Evolutionary conservation across 768 basidiomycete genomes (phyloP), one percentile per base, ranked within the genome.

Genomic region (Thelephora aurantiotincta): DNA sequence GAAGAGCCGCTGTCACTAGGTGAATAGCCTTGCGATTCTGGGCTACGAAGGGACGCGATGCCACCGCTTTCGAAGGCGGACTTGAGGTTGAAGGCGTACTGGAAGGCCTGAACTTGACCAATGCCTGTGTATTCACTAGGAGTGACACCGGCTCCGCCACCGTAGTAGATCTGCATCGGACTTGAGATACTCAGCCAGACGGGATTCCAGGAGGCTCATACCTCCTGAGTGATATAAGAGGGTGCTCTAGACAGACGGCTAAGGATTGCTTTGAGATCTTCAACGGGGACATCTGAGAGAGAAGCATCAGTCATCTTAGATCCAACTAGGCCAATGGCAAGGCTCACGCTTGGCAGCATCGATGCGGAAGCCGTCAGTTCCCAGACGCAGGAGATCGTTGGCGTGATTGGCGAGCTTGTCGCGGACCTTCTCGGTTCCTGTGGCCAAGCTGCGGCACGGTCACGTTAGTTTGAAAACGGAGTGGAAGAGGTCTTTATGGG

Each of bases 201-300:
- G 9, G 5, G 9, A 30, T 30, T 9, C 9, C 26, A 30, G 26
- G 26, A 30, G 26, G 26, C 9, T 30, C 26, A 30, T 30, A 61
- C 60, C 48, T 61, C 60, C 48, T 59, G 60, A 11, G 60, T 58
- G 42, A 62, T 52, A 45, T 62, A 62, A 1, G 38, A 41, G 22
- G 53, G 53, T 11, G 20, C 45, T 14, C 45, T 41, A 18, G 42
- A 37, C 11, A 60, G 44, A 9, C 53, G 46, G 36, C 46, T 34
- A 9, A 51, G 36, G 35, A 60, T 60, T 37, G 57, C 54, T 7
- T 51, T 42, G 35, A 60, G 51, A 46, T 56, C 55, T 1, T 43
- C 47, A 9, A 50, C 51, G 18, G 55, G 43, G 9, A 61, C 58
- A 47, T 61, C 57, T 60, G 44, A 35, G 12, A 4, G 22, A 30